Base-by-base conservation (phyloP, 495 filamentous ascomycete genomes). In the Arthonia radiata region DNA sequence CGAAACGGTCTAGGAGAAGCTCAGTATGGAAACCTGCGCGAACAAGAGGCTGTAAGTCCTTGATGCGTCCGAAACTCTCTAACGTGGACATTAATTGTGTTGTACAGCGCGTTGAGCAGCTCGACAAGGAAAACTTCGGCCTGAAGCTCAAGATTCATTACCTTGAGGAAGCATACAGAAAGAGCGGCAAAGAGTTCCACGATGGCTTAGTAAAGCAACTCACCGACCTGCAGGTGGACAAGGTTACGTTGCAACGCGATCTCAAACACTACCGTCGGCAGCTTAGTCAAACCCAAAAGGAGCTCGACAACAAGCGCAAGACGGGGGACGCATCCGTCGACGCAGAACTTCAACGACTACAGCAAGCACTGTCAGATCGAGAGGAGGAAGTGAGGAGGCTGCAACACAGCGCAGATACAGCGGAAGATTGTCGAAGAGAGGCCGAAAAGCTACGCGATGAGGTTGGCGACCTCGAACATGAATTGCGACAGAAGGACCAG, bases 171-270 rank as follows among this genome's bases (percentile, higher is more conserved):
- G 68, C 74, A 14, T 43, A 94, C 10, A 59, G 71, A 19, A 90
- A 83, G 42, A 62, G 69, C 14, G 89, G 86, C 0, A 81, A 80
- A 2, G 71, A 74, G 18, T 79, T 78, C 53, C 82, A 79, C 42
- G 72, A 83, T 37, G 62, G 65, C 13, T 77, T 89, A 1, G 51
- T 97, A 8, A 73, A 73, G 41, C 86, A 97, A 50, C 94, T 94
- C 38, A 83, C 82, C 11, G 82, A 91, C 33, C 65, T 97, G 22
- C 93, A 93, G 49, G 76, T 91, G 28, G 66, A 82, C 42, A 71
- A 72, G 42, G 57, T 83, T 28, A 82, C 75, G 1, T 71, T 94
- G 60, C 68, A 82, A 40, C 63, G 67, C 26, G 86, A 97, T 34
- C 61, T 97, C 8, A 62, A 69, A 26, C 64, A 66, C 27, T 86